Base-by-base conservation (phyloP, 148 eudicot genomes). In the Polygonum aviculare region DNA sequence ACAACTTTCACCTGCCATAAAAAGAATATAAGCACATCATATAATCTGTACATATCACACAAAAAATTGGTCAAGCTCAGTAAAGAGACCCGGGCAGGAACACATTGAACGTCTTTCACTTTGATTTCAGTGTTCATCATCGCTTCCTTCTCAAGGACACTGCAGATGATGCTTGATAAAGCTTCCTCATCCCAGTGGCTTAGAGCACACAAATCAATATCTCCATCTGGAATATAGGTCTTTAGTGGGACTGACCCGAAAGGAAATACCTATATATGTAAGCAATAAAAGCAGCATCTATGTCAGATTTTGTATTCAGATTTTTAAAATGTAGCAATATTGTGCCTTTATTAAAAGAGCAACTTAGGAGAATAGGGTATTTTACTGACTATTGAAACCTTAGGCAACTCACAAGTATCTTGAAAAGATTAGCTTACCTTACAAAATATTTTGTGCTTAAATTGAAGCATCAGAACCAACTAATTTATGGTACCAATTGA, bases 161-260 rank as follows among this genome's bases (percentile, higher is more conserved):
- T 47, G 79, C 83, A 80, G 31, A 87, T 57, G 15, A 60, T 69
- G 10, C 75, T 48, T 41, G 78, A 79, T 73, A 82, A 71, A 35
- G 67, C 81, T 47, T 82, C 75, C 57, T 77, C 75, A 51, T 52
- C 72, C 72, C 59, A 55, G 59, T 41, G 51, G 75, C 82, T 45
- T 11, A 87, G 69, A 55, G 74, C 82, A 51, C 86, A 83, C 80
- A 87, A 80, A 80, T 87, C 90, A 65, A 87, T 69, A 75, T 85
- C 90, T 74, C 86, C 90, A 74, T 85, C 80, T 7, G 90, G 87
- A 78, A 87, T 84, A 69, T 85, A 84, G 31, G 90, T 87, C 78
- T 87, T 87, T 16, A 87, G 81, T 44, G 90, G 90, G 79, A 87
- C 86, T 18, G 90, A 87, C 35, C 90, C 90, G 81, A 87, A 76